A percentile compares a stretch with the other conserved stretches of the same genome.
Conservation (phyloP, 2,329 filamentous ascomycete genomes). For the Septoria linicola region DNA sequence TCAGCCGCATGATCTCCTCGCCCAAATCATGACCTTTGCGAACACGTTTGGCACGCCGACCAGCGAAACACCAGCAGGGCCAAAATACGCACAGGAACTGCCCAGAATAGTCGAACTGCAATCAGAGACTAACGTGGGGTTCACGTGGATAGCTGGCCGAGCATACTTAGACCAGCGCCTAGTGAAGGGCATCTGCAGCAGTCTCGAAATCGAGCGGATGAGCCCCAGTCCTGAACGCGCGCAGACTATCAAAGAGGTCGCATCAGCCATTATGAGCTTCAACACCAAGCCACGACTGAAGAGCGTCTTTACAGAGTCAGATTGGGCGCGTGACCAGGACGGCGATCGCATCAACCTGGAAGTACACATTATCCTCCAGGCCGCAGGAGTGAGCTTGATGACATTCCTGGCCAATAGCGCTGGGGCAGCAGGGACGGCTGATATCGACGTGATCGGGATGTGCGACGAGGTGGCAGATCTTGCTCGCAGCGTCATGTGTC, state of each 20-base stretch:
- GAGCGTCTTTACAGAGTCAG: not conserved
- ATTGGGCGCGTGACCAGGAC: conserved; percentile 10
- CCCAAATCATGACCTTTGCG: conserved; percentile 18
- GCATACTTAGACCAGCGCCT: conserved; percentile 15
- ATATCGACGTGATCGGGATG: conserved; percentile 19
- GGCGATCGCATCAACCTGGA: conserved; percentile 20
- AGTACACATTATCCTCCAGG: conserved; percentile 22
- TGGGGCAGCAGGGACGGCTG: conserved; percentile 10
- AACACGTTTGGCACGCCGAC: conserved; percentile 16
- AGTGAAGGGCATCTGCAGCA: conserved; percentile 12
- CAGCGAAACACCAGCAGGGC: not conserved
- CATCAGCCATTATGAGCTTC: conserved; percentile 11
- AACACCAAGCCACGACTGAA: conserved; percentile 12
- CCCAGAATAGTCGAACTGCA: conserved; percentile 14
- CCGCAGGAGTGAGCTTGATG: conserved; percentile 17
- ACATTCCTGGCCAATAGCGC: conserved; percentile 12
- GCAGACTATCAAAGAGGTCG: conserved; percentile 9
- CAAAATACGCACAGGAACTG: conserved; percentile 7
- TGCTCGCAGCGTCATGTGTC: conserved; percentile 13
- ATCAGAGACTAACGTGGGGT: conserved; percentile 11
- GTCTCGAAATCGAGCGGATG: conserved; percentile 12
- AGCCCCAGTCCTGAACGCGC: not conserved
- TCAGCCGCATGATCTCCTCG: conserved; percentile 15
- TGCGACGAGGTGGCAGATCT: conserved; percentile 18
- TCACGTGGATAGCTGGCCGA: conserved; percentile 8